These are phyloP conservation scores for Gynochthodes officinalis DNA, from an alignment of 257 asterid species.

Conservation along the genomic window DNA sequence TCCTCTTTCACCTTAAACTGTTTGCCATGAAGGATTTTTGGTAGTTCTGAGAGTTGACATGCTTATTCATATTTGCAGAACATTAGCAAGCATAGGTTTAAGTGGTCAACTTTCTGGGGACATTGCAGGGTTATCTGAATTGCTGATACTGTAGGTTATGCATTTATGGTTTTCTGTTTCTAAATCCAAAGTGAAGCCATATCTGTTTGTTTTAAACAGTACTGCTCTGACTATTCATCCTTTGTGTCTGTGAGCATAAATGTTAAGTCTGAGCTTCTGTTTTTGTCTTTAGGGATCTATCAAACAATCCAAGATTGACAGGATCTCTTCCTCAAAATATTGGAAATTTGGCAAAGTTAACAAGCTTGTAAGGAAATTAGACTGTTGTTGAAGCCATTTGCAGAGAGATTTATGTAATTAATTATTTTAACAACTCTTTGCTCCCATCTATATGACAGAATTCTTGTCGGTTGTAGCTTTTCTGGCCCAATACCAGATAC, in stretches of 20 bases:
- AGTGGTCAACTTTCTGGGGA: constrained; percentile 68
- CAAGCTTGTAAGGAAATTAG: constrained; percentile 68
- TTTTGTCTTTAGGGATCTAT: constrained; percentile 62
- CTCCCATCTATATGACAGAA: constrained; percentile 42
- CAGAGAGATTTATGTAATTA: not conserved
- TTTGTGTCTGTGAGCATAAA: not conserved
- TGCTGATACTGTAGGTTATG: constrained; percentile 69
- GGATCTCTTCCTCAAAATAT: constrained; percentile 67
- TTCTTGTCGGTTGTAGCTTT: constrained; percentile 77
- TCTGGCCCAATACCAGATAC: constrained; percentile 62
- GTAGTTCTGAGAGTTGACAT: not conserved
- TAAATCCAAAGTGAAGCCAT: not conserved
- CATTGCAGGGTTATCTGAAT: constrained; percentile 47
- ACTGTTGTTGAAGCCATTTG: not conserved
- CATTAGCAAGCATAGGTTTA: constrained; percentile 52
- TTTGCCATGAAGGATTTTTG: not conserved
- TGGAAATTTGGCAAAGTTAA: constrained; percentile 53
- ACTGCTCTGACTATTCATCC: not conserved
- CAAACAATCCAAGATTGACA: constrained; percentile 58
- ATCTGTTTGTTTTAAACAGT: not conserved
- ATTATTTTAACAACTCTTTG: constrained; percentile 1
- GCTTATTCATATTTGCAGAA: constrained; percentile 40
- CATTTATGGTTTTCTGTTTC: not conserved
- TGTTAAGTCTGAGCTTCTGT: not conserved
- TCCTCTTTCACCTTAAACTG: not conserved